phyloP scores from a whole-genome alignment of 208 protist species.

The Acanthamoeba healyi region DNA sequence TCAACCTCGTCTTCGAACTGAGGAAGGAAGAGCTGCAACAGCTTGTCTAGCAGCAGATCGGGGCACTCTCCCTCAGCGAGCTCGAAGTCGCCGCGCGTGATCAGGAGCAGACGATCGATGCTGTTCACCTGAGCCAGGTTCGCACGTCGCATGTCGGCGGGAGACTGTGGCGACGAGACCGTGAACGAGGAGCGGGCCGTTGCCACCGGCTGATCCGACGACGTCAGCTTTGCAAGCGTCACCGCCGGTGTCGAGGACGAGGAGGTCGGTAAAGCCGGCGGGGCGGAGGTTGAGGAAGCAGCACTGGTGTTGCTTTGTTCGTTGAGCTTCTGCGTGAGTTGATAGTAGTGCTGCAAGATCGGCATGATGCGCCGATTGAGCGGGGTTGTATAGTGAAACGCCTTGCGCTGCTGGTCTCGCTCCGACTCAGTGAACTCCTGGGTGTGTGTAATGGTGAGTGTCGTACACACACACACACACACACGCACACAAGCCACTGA shows the following conservation, averaged over 20 bases:
- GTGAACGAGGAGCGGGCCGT: background rate
- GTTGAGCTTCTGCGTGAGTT: constrained; percentile 51
- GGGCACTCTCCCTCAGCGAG: constrained; percentile 15
- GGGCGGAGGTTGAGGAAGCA: background rate
- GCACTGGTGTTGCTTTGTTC: background rate
- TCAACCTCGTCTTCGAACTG: background rate
- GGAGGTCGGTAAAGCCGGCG: background rate
- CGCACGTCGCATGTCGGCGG: background rate
- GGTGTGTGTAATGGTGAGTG: too few relatives aligned
- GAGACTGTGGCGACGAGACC: background rate
- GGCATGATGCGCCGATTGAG: constrained; percentile 4
- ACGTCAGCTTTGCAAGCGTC: background rate
- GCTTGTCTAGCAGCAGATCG: constrained; percentile 21
- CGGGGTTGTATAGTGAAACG: constrained; percentile 38
- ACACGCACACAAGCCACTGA: background rate
- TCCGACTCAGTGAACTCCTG: constrained; percentile 26
- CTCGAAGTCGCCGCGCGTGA: constrained; percentile 26
- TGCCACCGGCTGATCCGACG: background rate
- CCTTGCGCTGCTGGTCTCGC: background rate
- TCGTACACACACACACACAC: background rate
- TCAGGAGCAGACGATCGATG: background rate
- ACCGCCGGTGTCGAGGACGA: background rate
- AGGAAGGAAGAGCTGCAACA: constrained; percentile 20
- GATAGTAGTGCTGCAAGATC: constrained; percentile 36
- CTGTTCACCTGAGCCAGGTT: constrained; percentile 6